Conservation (phyloP, 306 rosid species). For the Vachellia pachyceras region DNA sequence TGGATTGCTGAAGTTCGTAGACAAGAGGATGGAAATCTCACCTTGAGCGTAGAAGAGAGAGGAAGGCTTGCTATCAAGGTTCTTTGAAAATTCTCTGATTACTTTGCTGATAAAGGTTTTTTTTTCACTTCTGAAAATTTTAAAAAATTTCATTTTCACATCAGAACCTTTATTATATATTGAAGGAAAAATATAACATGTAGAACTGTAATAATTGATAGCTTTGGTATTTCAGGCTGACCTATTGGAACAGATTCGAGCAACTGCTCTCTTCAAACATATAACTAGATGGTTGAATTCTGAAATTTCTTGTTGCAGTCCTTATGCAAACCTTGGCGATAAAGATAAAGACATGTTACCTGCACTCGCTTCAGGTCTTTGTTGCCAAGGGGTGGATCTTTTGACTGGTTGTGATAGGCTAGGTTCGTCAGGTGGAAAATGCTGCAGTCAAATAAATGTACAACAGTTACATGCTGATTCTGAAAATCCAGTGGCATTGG, state of each 20-base stretch:
- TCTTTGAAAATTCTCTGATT: too few species aligned
- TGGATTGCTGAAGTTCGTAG: slow-evolving; percentile 97
- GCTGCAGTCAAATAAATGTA: slow-evolving; percentile 58
- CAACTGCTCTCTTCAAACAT: slow-evolving; percentile 66
- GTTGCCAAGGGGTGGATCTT: slow-evolving; percentile 75
- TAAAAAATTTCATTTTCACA: slow-evolving; percentile 7
- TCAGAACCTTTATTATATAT: slow-evolving; percentile 15
- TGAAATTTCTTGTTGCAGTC: slow-evolving; percentile 45
- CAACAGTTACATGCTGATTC: slow-evolving; percentile 50
- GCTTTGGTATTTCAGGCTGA: slow-evolving; percentile 76
- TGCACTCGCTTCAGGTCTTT: slow-evolving; percentile 60
- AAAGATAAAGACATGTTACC: slow-evolving; percentile 49
- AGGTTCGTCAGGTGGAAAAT: slow-evolving; percentile 35
- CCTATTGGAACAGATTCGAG: slow-evolving; percentile 66
- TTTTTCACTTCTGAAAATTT: slow-evolving; percentile 21
- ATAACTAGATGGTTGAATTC: slow-evolving; percentile 65
- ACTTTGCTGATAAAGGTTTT: slow-evolving; percentile 4
- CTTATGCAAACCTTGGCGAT: slow-evolving; percentile 33
- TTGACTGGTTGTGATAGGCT: slow-evolving; percentile 48
- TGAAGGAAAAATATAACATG: slow-evolving; percentile 26
- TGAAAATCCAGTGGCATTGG: slow-evolving; percentile 60
- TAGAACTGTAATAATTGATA: slow-evolving; percentile 33
- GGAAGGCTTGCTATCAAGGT: slow-evolving; percentile 90
- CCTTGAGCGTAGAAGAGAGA: slow-evolving; percentile 78
- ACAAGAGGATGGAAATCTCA: slow-evolving; percentile 79